Percentiles rank a stretch among this genome's conserved stretches.
Conservation (phyloP, 2,329 filamentous ascomycete genomes). For the Phaeosphaeriaceae sp. region DNA sequence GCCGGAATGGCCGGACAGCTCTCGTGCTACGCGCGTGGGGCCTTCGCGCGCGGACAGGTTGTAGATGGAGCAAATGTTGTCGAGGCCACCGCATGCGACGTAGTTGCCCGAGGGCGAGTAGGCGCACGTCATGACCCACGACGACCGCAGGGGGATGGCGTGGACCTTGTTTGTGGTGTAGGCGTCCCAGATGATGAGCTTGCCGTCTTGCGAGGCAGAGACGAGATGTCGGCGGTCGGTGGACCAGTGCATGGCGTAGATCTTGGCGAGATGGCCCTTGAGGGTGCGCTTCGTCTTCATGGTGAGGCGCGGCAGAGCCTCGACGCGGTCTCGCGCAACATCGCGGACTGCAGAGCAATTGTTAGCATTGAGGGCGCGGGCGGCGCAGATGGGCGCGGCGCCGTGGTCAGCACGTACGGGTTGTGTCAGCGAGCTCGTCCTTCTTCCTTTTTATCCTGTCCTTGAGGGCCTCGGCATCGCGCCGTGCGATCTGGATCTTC, state of each 20-base stretch:
- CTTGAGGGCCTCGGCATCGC: slow-evolving; percentile 97
- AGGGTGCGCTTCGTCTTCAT: slow-evolving; percentile 98
- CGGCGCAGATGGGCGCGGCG: slow-evolving; percentile 4
- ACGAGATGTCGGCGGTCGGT: slow-evolving; percentile 97
- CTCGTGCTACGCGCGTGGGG: slow-evolving; percentile 93
- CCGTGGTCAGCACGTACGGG: slow-evolving; percentile 75
- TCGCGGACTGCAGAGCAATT: slow-evolving; percentile 72
- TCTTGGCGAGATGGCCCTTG: slow-evolving; percentile 98
- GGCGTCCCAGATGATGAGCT: slow-evolving; percentile 99
- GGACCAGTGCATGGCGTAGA: slow-evolving; percentile 99
- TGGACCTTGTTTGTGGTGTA: slow-evolving; percentile 99
- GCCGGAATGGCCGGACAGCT: slow-evolving; percentile 94
- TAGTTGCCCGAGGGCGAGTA: slow-evolving; percentile 98
- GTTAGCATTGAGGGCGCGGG: slow-evolving; percentile 30
- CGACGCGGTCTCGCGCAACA: slow-evolving; percentile 90
- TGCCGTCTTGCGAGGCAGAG: slow-evolving; percentile 97
- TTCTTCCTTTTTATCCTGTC: slow-evolving; percentile 99
- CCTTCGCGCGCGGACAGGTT: slow-evolving; percentile 96
- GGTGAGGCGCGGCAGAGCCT: slow-evolving; percentile 87
- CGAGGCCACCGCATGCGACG: slow-evolving; percentile 95
- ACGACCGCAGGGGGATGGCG: slow-evolving; percentile 94
- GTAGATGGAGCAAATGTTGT: slow-evolving; percentile 99
- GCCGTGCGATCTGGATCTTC: slow-evolving; percentile 91
- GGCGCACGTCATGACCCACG: slow-evolving; percentile 99
- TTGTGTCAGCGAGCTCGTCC: slow-evolving; percentile 98